phyloP scores from a whole-genome alignment of 176 grass and related monocot species.

The Saccharum spontaneum region DNA sequence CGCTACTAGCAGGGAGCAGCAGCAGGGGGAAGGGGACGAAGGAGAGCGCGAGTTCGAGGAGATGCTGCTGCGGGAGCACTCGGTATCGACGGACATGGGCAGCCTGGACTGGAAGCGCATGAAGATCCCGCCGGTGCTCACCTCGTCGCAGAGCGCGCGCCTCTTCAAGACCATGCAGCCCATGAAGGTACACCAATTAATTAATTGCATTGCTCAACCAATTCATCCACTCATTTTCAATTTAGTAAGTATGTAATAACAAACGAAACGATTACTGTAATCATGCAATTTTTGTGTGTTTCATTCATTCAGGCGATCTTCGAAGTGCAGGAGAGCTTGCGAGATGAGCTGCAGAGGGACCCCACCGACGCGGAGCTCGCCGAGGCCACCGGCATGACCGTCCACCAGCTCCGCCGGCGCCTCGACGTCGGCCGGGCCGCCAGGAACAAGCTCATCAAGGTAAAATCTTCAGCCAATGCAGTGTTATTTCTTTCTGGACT shows the following conservation, averaged over 20 bases:
- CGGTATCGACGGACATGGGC: constrained; percentile 61
- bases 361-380: constrained; percentile 57
- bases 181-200: constrained; percentile 47
- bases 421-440: constrained; percentile 56
- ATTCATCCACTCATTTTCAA: not conserved
- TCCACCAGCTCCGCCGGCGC: constrained; percentile 43
- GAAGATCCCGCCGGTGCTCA: constrained; percentile 89
- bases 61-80: constrained; percentile 59
- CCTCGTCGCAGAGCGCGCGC: constrained; percentile 49
- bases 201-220: not conserved
- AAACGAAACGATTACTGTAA: not conserved
- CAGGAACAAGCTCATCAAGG: constrained; percentile 86
- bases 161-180: constrained; percentile 91
- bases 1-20: not conserved
- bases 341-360: constrained; percentile 49
- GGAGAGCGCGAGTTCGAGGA: constrained; percentile 52
- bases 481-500: no score
- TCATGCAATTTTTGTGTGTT: not conserved
- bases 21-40: not conserved
- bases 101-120: constrained; percentile 85
- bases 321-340: constrained; percentile 52
- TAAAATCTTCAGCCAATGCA: not conserved
- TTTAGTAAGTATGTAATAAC: not conserved
- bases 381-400: constrained; percentile 47
- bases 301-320: constrained; percentile 43